These are phyloP conservation scores for Fusarium incarnatum DNA, from an alignment of 2,329 filamentous ascomycete species.

Conservation along the genomic window DNA sequence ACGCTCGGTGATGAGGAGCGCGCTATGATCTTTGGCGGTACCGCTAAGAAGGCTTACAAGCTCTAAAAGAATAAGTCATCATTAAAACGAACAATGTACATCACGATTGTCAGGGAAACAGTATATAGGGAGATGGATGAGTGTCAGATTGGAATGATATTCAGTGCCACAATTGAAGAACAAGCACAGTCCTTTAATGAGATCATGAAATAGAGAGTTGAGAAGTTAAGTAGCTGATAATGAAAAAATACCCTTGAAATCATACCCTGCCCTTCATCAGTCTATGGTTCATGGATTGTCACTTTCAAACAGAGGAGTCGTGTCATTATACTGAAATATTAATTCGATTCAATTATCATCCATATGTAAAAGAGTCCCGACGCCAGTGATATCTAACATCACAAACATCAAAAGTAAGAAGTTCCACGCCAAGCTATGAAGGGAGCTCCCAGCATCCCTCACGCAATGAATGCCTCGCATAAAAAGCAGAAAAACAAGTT, in stretches of 20 bases:
- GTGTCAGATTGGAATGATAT: neutral
- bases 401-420: conserved; percentile 23
- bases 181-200: conserved; percentile 1
- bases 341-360: conserved; percentile 23
- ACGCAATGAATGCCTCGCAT: conserved; percentile 35
- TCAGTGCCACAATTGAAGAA: neutral
- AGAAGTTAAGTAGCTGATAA: conserved; percentile 15
- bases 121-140: neutral
- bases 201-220: conserved; percentile 5
- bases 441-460: conserved; percentile 14
- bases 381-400: conserved; percentile 26
- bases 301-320: neutral
- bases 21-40: conserved; percentile 77
- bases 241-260: conserved; percentile 11
- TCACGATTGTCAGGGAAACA: neutral
- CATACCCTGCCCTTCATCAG: neutral
- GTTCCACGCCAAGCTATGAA: conserved; percentile 30
- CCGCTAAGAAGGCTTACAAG: conserved; percentile 77
- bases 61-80: conserved; percentile 49
- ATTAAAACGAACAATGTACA: neutral
- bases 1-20: conserved; percentile 70
- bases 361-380: conserved; percentile 25
- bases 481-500: conserved; percentile 25
- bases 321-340: conserved; percentile 8
- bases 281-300: neutral